phyloP scores from a whole-genome alignment of 768 basidiomycete genomes.

The Russula griseocarnosa region DNA sequence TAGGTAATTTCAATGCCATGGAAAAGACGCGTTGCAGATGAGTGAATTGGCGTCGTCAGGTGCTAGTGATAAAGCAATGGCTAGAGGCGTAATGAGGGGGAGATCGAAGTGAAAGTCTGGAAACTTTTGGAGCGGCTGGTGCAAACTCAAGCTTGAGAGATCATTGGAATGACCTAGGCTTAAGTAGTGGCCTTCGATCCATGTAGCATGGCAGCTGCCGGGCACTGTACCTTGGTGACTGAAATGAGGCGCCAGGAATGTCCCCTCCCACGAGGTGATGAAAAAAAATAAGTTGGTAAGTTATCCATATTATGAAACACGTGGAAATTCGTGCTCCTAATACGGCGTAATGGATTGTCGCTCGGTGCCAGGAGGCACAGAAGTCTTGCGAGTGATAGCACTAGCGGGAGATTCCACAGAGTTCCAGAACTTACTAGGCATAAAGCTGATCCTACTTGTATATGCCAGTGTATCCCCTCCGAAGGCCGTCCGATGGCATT shows the following conservation, averaged over 20 bases:
- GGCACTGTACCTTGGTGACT: neutral
- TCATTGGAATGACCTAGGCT: neutral
- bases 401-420: no score
- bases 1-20: no score
- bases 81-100: no score
- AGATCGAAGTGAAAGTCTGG: no score
- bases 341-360: no score
- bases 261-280: no score
- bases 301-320: neutral
- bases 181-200: neutral
- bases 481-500: neutral
- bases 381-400: neutral
- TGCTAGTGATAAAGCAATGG: neutral
- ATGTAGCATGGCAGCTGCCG: no score
- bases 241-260: neutral
- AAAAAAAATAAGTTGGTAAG: no score
- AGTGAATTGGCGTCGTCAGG: neutral
- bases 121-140: no score
- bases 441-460: neutral
- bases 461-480: neutral
- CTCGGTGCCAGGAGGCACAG: neutral
- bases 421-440: neutral
- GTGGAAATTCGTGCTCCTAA: no score
- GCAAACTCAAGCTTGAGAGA: no score
- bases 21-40: no score